Conservation (phyloP, 768 basidiomycete genomes). For the Pulveroboletus ravenelii region DNA sequence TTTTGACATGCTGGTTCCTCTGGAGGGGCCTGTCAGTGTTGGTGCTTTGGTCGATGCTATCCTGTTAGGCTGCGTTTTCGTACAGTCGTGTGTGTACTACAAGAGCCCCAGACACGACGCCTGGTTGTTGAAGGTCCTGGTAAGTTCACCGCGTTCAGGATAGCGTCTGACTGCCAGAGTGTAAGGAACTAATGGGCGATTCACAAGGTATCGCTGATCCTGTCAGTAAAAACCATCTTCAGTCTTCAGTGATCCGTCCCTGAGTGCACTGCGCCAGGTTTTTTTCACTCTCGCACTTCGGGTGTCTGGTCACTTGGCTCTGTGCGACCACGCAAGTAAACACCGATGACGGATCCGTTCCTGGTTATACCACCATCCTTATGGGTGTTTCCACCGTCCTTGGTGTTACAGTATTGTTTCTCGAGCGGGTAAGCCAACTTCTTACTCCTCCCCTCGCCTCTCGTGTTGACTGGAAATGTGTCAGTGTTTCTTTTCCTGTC, state of each 20-base stretch:
- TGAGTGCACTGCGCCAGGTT: conserved; percentile 9
- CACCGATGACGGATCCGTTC: background rate
- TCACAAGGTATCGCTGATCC: conserved; percentile 12
- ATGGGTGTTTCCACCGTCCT: conserved; percentile 17
- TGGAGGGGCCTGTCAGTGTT: conserved; percentile 24
- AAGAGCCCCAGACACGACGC: conserved; percentile 12
- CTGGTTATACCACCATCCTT: conserved; percentile 11
- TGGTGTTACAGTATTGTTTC: conserved; percentile 12
- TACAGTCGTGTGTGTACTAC: conserved; percentile 27
- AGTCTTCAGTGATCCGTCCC: background rate
- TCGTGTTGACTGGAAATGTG: background rate
- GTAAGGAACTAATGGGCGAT: conserved; percentile 1
- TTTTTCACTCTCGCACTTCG: conserved; percentile 14
- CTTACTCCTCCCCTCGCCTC: background rate
- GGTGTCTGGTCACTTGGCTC: conserved; percentile 17
- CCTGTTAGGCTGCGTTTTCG: conserved; percentile 22
- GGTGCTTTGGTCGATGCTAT: conserved; percentile 20
- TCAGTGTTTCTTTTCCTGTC: conserved; percentile 21
- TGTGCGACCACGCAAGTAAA: conserved; percentile 12
- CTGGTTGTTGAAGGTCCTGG: conserved; percentile 15
- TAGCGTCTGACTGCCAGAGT: background rate
- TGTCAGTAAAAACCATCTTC: conserved; percentile 11
- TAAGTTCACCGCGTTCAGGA: conserved; percentile 6
- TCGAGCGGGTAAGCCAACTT: conserved; percentile 12
- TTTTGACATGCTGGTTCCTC: conserved; percentile 16